Base-by-base conservation (phyloP, 176 grass and related monocot genomes). In the Eleusine indica region DNA sequence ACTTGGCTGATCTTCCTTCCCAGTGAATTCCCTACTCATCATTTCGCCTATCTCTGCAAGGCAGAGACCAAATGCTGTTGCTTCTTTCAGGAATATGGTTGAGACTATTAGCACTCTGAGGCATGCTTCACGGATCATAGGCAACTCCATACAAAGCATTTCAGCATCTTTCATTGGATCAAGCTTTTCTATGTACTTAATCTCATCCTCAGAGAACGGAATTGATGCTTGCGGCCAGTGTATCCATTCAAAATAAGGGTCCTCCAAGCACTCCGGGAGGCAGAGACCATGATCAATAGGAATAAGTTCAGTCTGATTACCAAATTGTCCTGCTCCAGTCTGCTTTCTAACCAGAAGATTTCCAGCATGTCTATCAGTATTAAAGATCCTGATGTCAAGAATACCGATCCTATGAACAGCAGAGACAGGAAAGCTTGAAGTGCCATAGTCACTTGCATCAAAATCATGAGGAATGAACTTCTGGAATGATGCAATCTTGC, bases 221-320 rank as follows among this genome's bases (percentile, higher is more conserved):
- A 97, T 85, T 42, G 87, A 97, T 44, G 94, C 90, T 67, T 97
- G 91, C 69, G 92, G 92, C 94, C 92, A 97, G 68, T 97, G 94
- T 71, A 97, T 94, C 94, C 94, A 97, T 80, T 97, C 94, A 88
- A 97, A 97, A 91, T 97, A 97, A 69, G 94, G 94, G 88, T 97
- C 94, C 83, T 97, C 94, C 30, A 97, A 91, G 62, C 80, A 90
- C 81, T 97, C 94, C 2, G 94, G 94, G 22, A 97, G 86, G 87
- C 91, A 92, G 13, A 97, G 86, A 75, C 91, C 94, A 88, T 97
- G 94, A 72, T 94, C 92, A 74, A 91, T 94, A 76, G 92, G 92
- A 80, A 91, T 91, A 53, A 94, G 65, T 71, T 94, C 78, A 75
- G 84, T 90, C 65, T 74, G 65, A 80, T 89, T 78, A 11, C 82